Evolutionary conservation across 345 rosid genomes (phyloP), one percentile per base, ranked within the genome.

Genomic region (Aethionema arabicum): DNA sequence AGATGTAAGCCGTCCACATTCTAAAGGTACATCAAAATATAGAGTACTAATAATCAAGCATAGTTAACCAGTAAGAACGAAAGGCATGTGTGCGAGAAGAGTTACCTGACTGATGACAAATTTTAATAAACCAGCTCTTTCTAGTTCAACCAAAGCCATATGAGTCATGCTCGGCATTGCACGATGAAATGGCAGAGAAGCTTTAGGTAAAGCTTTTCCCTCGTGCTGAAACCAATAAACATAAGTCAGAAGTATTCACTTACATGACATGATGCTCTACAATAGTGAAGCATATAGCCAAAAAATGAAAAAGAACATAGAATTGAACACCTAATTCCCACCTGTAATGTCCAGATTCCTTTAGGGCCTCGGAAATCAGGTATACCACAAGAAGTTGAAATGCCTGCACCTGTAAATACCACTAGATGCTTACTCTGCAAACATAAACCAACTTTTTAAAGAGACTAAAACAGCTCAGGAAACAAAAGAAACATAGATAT

Each of bases 371-470:
- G 80, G 76, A 93, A 87, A 77, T 93, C 96, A 66, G 99, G 97
- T 63, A 93, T 93, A 40, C 99, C 96, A 72, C 99, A 87, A 67
- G 99, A 85, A 41, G 99, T 90, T 56, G 99, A 93, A 73, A 90
- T 90, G 67, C 99, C 97, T 12, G 99, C 99, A 74, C 97, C 97
- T 37, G 97, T 93, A 66, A 93, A 93, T 61, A 82, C 97, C 65
- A 90, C 97, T 66, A 93, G 90, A 81, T 90, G 99, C 87, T 85
- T 90, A 78, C 97, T 87, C 99, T 93, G 95, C 90, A 87, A 79
- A 67, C 59, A 75, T 35, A 70, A 74, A 75, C 71, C 71, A 59
- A 56, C 65, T 37, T 33, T 41, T 72, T 78, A 45, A 72, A 66
- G 37, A 62, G 14, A 60, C 68, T 59, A 35, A 59, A 32, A 41